Base-by-base conservation (phyloP, 129 eudicot genomes). In the Kitagawia praeruptora region DNA sequence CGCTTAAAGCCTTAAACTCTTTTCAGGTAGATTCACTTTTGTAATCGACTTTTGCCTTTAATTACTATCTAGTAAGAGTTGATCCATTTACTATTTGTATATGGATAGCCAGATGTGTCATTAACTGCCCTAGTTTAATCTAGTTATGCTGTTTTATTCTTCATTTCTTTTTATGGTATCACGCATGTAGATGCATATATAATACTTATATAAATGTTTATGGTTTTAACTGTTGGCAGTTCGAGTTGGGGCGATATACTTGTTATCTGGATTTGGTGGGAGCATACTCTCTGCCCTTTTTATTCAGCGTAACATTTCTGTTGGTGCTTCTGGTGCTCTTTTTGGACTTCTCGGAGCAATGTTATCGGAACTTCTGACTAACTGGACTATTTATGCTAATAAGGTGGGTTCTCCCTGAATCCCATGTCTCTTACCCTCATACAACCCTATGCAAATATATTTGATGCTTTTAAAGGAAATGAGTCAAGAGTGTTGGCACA, bases 291-390 rank as follows among this genome's bases (percentile, higher is more conserved):
- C 98, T 72, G 78, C 84, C 46, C 91, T 96, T 71, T 96, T 96
- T 56, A 88, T 96, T 70, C 95, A 87, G 75, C 79, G 47, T 56
- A 96, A 84, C 70, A 92, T 95, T 39, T 92, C 98, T 13, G 99
- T 92, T 75, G 99, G 99, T 14, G 99, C 99, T 82, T 96, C 98
- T 67, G 99, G 98, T 82, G 98, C 99, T 77, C 86, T 96, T 28
- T 96, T 92, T 81, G 98, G 98, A 47, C 98, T 92, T 81, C 98
- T 92, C 51, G 99, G 99, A 72, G 99, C 98, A 64, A 96, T 96
- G 99, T 80, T 96, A 39, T 96, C 98, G 0, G 99, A 96, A 78
- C 90, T 96, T 51, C 69, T 92, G 48, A 96, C 95, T 69, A 92
- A 92, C 78, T 96, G 99, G 99, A 86, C 93, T 48, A 92, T 92